phyloP scores from a whole-genome alignment of 352 stramenopile genomes.

The Phytopythium ostracodes region DNA sequence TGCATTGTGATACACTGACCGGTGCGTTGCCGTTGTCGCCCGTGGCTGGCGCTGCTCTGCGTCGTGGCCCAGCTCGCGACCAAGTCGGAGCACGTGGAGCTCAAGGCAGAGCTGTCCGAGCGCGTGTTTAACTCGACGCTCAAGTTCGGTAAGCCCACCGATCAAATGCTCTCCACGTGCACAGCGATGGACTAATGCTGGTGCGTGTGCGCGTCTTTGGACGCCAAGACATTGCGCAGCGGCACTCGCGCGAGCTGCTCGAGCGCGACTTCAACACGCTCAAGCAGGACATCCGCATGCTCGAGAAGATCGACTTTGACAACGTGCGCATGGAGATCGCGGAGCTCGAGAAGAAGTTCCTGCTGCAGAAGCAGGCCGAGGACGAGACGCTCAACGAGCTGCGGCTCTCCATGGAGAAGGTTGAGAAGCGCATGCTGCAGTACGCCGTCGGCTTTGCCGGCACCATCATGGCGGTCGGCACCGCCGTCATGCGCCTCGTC shows the following conservation, averaged over 20 bases:
- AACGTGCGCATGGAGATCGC: conserved; percentile 86
- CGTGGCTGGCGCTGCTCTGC: not conserved
- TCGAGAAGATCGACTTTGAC: conserved; percentile 89
- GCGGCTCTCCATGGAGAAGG: conserved; percentile 85
- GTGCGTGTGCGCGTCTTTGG: not conserved
- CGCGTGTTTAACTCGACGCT: conserved; percentile 88
- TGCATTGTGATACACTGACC: not conserved
- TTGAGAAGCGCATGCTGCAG: conserved; percentile 88
- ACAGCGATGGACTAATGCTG: not conserved
- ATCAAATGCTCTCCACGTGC: not conserved
- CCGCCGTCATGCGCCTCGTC: conserved; percentile 68
- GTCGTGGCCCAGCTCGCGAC: conserved; percentile 55
- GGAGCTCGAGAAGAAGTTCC: conserved; percentile 87
- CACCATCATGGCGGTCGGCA: conserved; percentile 85
- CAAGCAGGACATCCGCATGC: conserved; percentile 89
- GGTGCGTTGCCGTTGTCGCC: not conserved
- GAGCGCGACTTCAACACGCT: conserved; percentile 88
- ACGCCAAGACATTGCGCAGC: conserved; percentile 77
- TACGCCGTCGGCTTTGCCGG: conserved; percentile 84
- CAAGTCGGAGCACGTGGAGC: conserved; percentile 83
- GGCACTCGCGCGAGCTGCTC: conserved; percentile 83
- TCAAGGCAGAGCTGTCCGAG: conserved; percentile 83
- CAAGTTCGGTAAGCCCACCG: conserved; percentile 63
- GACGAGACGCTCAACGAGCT: conserved; percentile 86
- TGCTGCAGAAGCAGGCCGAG: conserved; percentile 86